Evolutionary conservation across 2,329 filamentous ascomycete species (phyloP), one percentile per base, ranked within the genome.

Genomic region (Ophiostoma perfectum): DNA sequence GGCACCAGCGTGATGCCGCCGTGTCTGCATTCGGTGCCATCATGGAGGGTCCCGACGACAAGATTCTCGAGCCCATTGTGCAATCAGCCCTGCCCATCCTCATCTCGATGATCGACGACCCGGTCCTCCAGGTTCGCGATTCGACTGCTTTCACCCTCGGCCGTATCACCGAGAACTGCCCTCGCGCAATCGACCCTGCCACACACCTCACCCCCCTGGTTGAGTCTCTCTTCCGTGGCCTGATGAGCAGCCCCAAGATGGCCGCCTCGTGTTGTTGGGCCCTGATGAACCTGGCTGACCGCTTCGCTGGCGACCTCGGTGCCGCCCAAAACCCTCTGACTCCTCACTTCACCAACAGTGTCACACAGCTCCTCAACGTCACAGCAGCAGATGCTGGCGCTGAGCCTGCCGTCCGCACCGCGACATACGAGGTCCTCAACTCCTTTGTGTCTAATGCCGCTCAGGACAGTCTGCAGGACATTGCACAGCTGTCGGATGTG

Each of bases 181-280:
- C 93, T 11, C 91, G 94, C 73, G 90, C 93, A 62, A 96, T 99
- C 75, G 94, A 99, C 77, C 90, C 92, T 55, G 82, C 86, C 73
- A 83, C 88, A 72, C 92, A 97, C 77, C 86, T 99, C 5, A 90
- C 93, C 72, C 87, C 90, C 27, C 83, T 99, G 71, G 94, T 99
- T 75, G 87, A 88, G 68, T 91, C 93, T 55, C 86, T 99, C 9
- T 99, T 99, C 82, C 88, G 89, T 73, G 95, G 94, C 66, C 85
- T 99, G 70, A 88, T 92, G 70, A 94, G 91, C 81, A 95, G 90
- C 77, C 90, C 93, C 70, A 97, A 96, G 86, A 99, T 99, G 89
- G 95, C 94, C 44, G 89, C 92, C 68, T 99, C 95, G 42, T 98
- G 95, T 87, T 99, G 95, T 82, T 97, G 96, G 95, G 93, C 95